These are phyloP conservation scores for Discostella stelligeroides DNA, from an alignment of 108 stramenopile genomes.

Conservation along the genomic window DNA sequence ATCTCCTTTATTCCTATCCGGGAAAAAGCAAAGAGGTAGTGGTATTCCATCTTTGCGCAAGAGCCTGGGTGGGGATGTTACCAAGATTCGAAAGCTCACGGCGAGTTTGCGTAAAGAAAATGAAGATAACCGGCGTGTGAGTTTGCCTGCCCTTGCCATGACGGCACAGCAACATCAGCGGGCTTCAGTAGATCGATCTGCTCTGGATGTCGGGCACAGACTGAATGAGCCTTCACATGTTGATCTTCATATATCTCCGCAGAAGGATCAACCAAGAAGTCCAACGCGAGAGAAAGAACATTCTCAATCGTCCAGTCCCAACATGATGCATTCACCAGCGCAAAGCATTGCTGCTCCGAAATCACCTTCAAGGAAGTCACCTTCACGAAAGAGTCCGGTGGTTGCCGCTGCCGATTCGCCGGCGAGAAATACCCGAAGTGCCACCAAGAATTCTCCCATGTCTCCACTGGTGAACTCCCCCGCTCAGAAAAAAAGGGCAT, in stretches of 20 bases:
- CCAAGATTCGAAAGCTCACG: conserved; percentile 43
- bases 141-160: conserved; percentile 22
- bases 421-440: conserved; percentile 25
- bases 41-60: conserved; percentile 16
- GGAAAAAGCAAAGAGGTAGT: conserved; percentile 28
- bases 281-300: conserved; percentile 6
- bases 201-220: not conserved
- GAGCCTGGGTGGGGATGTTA: conserved; percentile 36
- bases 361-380: conserved; percentile 13
- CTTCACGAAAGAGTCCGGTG: conserved; percentile 10
- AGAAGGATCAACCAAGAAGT: conserved; percentile 1
- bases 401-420: conserved; percentile 19
- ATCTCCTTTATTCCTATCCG: conserved; percentile 41
- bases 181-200: not conserved
- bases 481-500: not conserved
- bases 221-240: too few relatives aligned
- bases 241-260: not conserved
- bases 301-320: conserved; percentile 16
- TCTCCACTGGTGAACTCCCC: not conserved
- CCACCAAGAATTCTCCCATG: conserved; percentile 6
- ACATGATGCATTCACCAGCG: conserved; percentile 63
- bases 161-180: conserved; percentile 4
- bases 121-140: conserved; percentile 12
- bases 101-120: conserved; percentile 40
- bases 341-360: conserved; percentile 27